Percentiles rank a stretch among this genome's conserved stretches.
Conservation (phyloP, 805 yeast species). For the Wickerhamomyces strasburgensis region DNA sequence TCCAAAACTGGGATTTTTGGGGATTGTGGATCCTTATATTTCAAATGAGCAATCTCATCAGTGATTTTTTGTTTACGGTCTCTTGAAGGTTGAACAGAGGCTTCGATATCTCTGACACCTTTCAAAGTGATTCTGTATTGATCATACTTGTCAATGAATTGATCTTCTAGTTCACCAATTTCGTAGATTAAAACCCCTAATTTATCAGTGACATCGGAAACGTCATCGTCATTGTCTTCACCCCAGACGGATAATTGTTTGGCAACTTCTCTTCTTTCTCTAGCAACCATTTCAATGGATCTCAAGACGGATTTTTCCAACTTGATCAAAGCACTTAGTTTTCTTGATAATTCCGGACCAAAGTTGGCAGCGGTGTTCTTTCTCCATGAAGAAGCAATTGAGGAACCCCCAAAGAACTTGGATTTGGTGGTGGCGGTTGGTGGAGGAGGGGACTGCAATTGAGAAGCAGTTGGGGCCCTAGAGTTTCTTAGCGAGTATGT, state of each 20-base stretch:
- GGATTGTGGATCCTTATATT: slow-evolving; percentile 97
- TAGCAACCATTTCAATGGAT: slow-evolving; percentile 85
- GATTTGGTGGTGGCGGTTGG: slow-evolving; percentile 72
- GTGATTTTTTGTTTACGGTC: slow-evolving; percentile 97
- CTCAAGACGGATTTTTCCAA: slow-evolving; percentile 96
- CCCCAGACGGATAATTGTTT: slow-evolving; percentile 98
- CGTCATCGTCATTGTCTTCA: slow-evolving; percentile 95
- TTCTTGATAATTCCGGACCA: slow-evolving; percentile 93
- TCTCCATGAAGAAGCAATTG: slow-evolving; percentile 66
- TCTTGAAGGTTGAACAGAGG: slow-evolving; percentile 96
- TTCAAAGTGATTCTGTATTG: slow-evolving; percentile 95
- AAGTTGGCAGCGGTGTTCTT: slow-evolving; percentile 84
- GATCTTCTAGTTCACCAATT: slow-evolving; percentile 97
- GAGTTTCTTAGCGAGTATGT: slow-evolving; percentile 74
- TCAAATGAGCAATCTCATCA: slow-evolving; percentile 94
- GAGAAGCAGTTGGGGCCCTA: slow-evolving; percentile 81
- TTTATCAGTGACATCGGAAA: slow-evolving; percentile 94
- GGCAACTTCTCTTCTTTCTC: slow-evolving; percentile 94
- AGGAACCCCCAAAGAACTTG: slow-evolving; percentile 71
- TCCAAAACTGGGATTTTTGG: slow-evolving; percentile 93
- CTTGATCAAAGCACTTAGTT: slow-evolving; percentile 86
- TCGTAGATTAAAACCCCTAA: slow-evolving; percentile 93
- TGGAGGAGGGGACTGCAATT: slow-evolving; percentile 74
- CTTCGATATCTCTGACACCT: slow-evolving; percentile 93
- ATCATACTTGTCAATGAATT: slow-evolving; percentile 96